These are phyloP conservation scores for Tolypocladium ovalisporum DNA, from an alignment of 2,329 filamentous ascomycete genomes.

Conservation along the genomic window DNA sequence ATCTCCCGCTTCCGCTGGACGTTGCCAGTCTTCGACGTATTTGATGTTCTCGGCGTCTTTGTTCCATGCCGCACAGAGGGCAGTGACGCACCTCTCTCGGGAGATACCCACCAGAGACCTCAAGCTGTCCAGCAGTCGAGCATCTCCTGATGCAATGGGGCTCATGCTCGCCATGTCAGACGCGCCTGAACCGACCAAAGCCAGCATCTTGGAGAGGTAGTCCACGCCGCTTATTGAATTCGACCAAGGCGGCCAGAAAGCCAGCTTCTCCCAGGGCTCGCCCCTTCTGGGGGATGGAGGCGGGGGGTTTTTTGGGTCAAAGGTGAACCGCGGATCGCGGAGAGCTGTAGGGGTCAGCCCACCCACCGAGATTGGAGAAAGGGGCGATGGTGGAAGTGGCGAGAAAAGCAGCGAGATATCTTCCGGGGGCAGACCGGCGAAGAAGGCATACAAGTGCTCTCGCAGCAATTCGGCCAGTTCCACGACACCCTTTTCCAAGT, in stretches of 20 bases:
- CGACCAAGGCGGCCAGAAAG: slow-evolving; percentile 90
- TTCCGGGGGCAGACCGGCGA: slow-evolving; percentile 78
- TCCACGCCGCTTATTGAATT: slow-evolving; percentile 89
- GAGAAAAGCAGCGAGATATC: slow-evolving; percentile 84
- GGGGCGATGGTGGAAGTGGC: slow-evolving; percentile 60
- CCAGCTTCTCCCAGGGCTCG: slow-evolving; percentile 84
- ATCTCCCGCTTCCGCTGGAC: slow-evolving; percentile 69
- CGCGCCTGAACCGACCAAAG: slow-evolving; percentile 74
- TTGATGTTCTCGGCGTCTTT: slow-evolving; percentile 89
- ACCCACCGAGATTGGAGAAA: slow-evolving; percentile 30
- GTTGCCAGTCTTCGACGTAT: slow-evolving; percentile 86
- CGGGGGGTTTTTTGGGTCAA: slow-evolving; percentile 68
- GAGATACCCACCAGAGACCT: slow-evolving; percentile 65
- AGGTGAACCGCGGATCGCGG: slow-evolving; percentile 65
- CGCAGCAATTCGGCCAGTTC: slow-evolving; percentile 79
- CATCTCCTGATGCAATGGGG: slow-evolving; percentile 47
- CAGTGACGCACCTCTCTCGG: slow-evolving; percentile 75
- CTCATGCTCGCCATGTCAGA: slow-evolving; percentile 72
- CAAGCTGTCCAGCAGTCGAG: slow-evolving; percentile 57
- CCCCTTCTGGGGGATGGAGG: slow-evolving; percentile 67
- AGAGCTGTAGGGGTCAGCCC: slow-evolving; percentile 42
- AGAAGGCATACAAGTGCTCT: slow-evolving; percentile 70
- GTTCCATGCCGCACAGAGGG: slow-evolving; percentile 85
- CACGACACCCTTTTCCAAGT: slow-evolving; percentile 65
- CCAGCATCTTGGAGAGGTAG: slow-evolving; percentile 73